Percentiles rank a stretch among this genome's conserved stretches.
These are phyloP conservation scores for Syzygium syzygioides DNA, from an alignment of 441 rosid genomes.

Conservation along the genomic window DNA sequence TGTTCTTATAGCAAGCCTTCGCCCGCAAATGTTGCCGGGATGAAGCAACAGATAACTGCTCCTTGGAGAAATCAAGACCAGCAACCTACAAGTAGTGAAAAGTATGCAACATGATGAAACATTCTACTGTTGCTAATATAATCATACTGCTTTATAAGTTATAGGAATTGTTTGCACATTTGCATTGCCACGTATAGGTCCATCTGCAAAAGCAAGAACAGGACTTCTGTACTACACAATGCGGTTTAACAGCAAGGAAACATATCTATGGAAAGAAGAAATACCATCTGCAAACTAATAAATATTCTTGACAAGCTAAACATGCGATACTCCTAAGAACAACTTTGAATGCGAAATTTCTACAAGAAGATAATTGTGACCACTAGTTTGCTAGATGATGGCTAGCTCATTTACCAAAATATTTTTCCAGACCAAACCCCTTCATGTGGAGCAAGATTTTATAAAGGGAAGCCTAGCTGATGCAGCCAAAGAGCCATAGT, in stretches of 20 bases:
- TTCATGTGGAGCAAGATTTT: neutral
- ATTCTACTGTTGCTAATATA: neutral
- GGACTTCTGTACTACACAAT: neutral
- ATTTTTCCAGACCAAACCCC: neutral
- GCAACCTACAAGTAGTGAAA: slow-evolving; percentile 38
- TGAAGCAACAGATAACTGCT: slow-evolving; percentile 63
- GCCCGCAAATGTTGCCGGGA: slow-evolving; percentile 37
- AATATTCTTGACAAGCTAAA: neutral
- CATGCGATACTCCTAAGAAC: neutral
- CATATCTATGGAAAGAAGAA: neutral
- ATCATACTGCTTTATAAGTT: neutral
- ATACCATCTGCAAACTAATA: neutral
- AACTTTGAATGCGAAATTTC: neutral
- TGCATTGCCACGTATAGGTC: neutral
- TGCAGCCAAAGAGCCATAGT: neutral
- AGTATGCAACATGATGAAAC: neutral
- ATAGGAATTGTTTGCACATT: neutral
- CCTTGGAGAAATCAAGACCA: slow-evolving; percentile 80
- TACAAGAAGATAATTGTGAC: neutral
- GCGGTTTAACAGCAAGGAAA: neutral
- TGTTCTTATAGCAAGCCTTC: slow-evolving; percentile 60
- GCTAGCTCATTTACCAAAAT: neutral
- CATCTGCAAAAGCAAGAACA: neutral
- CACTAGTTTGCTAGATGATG: neutral
- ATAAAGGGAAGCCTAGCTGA: neutral